A percentile compares a stretch with the other conserved stretches of the same genome.
phyloP scores from a whole-genome alignment of 2,329 filamentous ascomycete species.

The Phoma sp. region DNA sequence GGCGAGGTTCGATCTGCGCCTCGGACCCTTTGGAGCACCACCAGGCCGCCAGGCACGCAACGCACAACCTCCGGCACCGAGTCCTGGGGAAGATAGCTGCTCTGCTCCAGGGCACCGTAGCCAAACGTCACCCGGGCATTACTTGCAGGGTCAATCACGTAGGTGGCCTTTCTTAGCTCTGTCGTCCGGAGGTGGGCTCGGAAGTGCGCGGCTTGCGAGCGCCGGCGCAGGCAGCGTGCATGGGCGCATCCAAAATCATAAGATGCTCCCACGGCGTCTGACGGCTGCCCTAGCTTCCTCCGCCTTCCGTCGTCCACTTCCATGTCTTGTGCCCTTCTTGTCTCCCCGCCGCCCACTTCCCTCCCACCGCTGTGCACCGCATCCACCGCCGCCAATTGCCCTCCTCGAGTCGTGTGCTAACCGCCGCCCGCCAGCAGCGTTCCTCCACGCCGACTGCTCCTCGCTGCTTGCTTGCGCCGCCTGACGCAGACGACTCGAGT shows the following conservation, averaged over 20 bases:
- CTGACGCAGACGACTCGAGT: slow-evolving; percentile 7
- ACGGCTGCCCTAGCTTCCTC: slow-evolving; percentile 9
- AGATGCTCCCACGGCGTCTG: slow-evolving; percentile 3
- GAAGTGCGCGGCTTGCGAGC: slow-evolving; percentile 17
- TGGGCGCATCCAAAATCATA: slow-evolving; percentile 9
- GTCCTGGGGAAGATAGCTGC: slow-evolving; percentile 3
- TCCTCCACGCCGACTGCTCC: background rate
- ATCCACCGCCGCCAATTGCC: slow-evolving; percentile 15
- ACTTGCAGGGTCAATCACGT: slow-evolving; percentile 16
- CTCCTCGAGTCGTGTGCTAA: slow-evolving; percentile 14
- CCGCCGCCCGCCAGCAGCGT: slow-evolving; percentile 1
- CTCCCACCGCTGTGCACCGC: background rate
- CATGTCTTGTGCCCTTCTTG: background rate
- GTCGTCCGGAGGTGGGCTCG: slow-evolving; percentile 4
- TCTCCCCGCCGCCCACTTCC: no score
- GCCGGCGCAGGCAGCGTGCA: slow-evolving; percentile 1
- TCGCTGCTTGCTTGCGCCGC: slow-evolving; percentile 2
- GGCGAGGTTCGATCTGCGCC: slow-evolving; percentile 1
- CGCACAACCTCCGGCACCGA: background rate
- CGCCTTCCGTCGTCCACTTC: slow-evolving; percentile 4
- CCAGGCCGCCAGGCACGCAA: slow-evolving; percentile 13
- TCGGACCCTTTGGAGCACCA: slow-evolving; percentile 14
- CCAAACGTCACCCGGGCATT: slow-evolving; percentile 1
- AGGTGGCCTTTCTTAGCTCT: slow-evolving; percentile 18
- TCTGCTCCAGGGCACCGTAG: no score